phyloP scores from a whole-genome alignment of 345 rosid genomes.

The Luvunga scandens region DNA sequence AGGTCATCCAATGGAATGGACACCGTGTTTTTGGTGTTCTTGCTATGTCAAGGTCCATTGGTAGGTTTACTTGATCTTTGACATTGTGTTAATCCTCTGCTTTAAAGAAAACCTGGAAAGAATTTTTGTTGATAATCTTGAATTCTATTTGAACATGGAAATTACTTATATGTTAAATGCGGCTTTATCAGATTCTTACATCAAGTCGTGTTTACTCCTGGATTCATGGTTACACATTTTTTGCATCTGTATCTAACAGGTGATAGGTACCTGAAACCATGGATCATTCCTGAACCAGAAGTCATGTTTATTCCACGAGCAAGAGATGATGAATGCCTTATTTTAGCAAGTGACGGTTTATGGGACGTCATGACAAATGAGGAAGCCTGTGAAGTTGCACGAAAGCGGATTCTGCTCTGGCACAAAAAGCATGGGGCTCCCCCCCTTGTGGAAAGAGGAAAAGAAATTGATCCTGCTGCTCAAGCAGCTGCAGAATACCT shows the following conservation, averaged over 20 bases:
- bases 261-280: slow-evolving; percentile 72
- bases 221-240: background rate
- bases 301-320: slow-evolving; percentile 58
- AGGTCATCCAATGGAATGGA: slow-evolving; percentile 92
- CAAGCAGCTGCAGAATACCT: slow-evolving; percentile 85
- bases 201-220: background rate
- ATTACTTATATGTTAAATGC: background rate
- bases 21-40: slow-evolving; percentile 94
- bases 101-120: background rate
- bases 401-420: slow-evolving; percentile 70
- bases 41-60: slow-evolving; percentile 95
- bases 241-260: slow-evolving; percentile 29
- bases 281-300: slow-evolving; percentile 76
- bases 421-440: slow-evolving; percentile 66
- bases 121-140: background rate
- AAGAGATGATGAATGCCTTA: slow-evolving; percentile 66
- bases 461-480: slow-evolving; percentile 66
- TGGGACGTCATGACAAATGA: slow-evolving; percentile 77
- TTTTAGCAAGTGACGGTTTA: slow-evolving; percentile 71
- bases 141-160: background rate
- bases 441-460: slow-evolving; percentile 53
- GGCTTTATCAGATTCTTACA: background rate
- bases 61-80: slow-evolving; percentile 38
- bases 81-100: background rate
- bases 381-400: slow-evolving; percentile 71